phyloP scores from a whole-genome alignment of 257 asterid species.

The Verbena officinalis region DNA sequence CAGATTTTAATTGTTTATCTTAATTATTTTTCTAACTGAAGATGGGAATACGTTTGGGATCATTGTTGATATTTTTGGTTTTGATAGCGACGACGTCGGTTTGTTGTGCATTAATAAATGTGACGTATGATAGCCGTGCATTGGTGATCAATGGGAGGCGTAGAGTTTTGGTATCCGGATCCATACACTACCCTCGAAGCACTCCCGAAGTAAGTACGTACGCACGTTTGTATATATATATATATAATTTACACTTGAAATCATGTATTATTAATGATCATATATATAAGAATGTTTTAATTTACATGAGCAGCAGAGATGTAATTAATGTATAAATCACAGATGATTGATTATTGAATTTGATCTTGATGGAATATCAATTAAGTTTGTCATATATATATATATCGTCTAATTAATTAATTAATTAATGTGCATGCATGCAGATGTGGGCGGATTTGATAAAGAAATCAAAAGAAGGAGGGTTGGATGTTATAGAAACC shows the following conservation, averaged over 20 bases:
- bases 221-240: background rate
- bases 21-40: too few relatives aligned
- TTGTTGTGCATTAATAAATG: slow-evolving; percentile 37
- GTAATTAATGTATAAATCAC: too few relatives aligned
- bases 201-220: slow-evolving; percentile 43
- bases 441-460: slow-evolving; percentile 83
- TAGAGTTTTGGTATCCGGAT: slow-evolving; percentile 46
- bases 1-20: too few relatives aligned
- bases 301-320: too few relatives aligned
- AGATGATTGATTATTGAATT: too few relatives aligned
- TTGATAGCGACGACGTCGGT: background rate
- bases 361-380: too few relatives aligned
- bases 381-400: too few relatives aligned
- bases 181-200: slow-evolving; percentile 58
- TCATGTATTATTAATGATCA: too few relatives aligned
- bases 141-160: slow-evolving; percentile 44
- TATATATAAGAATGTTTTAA: too few relatives aligned
- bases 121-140: slow-evolving; percentile 55
- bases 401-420: background rate
- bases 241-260: too few relatives aligned
- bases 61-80: too few relatives aligned
- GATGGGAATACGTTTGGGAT: too few relatives aligned
- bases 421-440: background rate
- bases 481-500: slow-evolving; percentile 63
- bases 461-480: slow-evolving; percentile 69